Percentiles rank a stretch among this genome's conserved stretches.
Conservation (phyloP, 2,329 filamentous ascomycete genomes). For the Fusarium ambrosium region DNA sequence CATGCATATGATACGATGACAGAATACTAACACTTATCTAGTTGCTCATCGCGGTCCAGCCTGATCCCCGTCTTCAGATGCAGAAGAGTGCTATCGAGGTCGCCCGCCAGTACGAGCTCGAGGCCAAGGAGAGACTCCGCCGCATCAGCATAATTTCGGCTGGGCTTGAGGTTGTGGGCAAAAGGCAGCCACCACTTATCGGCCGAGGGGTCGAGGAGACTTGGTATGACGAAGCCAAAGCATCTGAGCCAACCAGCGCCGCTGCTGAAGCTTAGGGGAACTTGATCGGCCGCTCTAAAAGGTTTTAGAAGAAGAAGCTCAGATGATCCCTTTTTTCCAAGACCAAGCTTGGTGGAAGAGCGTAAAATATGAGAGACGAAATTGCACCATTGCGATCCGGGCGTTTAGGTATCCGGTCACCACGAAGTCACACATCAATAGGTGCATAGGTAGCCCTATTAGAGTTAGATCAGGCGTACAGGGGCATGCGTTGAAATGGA, state of each 20-base stretch:
- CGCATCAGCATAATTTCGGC: conserved; percentile 82
- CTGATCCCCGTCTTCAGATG: conserved; percentile 75
- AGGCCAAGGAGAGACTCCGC: conserved; percentile 81
- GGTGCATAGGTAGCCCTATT: conserved; percentile 16
- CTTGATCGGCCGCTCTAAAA: neutral
- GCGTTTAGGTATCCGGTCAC: conserved; percentile 41
- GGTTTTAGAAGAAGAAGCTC: neutral
- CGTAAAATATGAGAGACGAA: conserved; percentile 16
- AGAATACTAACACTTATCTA: conserved; percentile 49
- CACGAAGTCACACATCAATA: neutral
- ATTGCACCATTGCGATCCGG: conserved; percentile 34
- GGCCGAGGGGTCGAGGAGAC: conserved; percentile 47
- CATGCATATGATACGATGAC: neutral
- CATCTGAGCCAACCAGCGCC: conserved; percentile 6
- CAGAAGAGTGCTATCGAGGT: conserved; percentile 78
- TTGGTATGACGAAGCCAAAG: conserved; percentile 52
- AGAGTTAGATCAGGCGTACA: conserved; percentile 35
- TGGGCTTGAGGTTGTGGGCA: conserved; percentile 74
- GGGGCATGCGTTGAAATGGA: conserved; percentile 26
- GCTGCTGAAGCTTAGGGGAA: conserved; percentile 24
- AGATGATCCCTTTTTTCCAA: neutral
- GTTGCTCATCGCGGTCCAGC: conserved; percentile 79
- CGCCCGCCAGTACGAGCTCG: conserved; percentile 78
- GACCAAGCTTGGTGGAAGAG: neutral
- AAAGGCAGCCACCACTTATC: conserved; percentile 37